Conservation (phyloP, 2,329 filamentous ascomycete species). For the Podosphaera aphanis region DNA sequence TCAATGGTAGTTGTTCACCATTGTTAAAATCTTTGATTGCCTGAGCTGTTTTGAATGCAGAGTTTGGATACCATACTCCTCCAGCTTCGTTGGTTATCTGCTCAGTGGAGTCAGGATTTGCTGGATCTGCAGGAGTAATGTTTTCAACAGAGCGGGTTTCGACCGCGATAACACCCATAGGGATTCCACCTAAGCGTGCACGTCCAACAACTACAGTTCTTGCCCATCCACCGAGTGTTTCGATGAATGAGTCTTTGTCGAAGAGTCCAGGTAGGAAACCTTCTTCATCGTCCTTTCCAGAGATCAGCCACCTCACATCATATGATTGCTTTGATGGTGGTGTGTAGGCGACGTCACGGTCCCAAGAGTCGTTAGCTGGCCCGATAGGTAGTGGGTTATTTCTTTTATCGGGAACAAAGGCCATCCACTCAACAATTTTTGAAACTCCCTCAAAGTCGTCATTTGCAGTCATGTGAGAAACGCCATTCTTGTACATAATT, state of each 20-base stretch:
- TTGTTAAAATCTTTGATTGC: constrained; percentile 98
- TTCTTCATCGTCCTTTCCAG: constrained; percentile 54
- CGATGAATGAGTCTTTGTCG: constrained; percentile 89
- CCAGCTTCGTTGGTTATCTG: constrained; percentile 85
- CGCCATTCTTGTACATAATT: constrained; percentile 99
- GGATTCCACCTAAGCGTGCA: constrained; percentile 87
- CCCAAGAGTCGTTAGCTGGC: constrained; percentile 67
- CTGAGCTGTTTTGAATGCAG: constrained; percentile 97
- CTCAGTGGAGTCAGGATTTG: constrained; percentile 95
- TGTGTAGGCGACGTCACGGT: constrained; percentile 68
- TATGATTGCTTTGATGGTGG: constrained; percentile 62
- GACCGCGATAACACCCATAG: constrained; percentile 92
- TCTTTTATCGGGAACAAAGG: constrained; percentile 89
- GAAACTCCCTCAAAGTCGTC: constrained; percentile 96
- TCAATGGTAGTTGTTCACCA: constrained; percentile 88
- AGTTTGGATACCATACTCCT: constrained; percentile 99
- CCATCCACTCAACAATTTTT: constrained; percentile 96
- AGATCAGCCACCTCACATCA: constrained; percentile 85
- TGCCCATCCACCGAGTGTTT: constrained; percentile 91
- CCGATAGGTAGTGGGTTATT: constrained; percentile 81
- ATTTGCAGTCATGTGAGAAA: constrained; percentile 93
- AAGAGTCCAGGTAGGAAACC: constrained; percentile 83
- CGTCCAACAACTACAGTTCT: constrained; percentile 90
- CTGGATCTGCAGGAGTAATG: constrained; percentile 83
- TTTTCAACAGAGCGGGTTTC: constrained; percentile 95